Base-by-base conservation (phyloP, 805 yeast genomes). In the Zygoascus ofunaensis region DNA sequence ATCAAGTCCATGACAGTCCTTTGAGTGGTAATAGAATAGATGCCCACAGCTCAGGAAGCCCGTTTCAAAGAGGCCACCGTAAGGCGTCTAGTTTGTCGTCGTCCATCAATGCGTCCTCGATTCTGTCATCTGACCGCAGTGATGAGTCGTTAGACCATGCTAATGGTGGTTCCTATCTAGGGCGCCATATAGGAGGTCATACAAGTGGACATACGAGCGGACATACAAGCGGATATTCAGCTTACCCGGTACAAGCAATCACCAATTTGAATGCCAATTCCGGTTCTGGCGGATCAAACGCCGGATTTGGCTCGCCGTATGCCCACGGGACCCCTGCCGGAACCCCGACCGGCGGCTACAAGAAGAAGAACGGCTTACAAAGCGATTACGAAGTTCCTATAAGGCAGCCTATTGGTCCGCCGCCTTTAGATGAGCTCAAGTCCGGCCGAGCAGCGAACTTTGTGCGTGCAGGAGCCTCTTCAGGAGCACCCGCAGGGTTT, bases 371-470 rank as follows among this genome's bases (percentile, higher is more conserved):
- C n/a, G n/a, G n/a, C n/a, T n/a, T n/a, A n/a, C n/a, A 36, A n/a
- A 49, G 46, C 14, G 54, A 55, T 22, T 46, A 44, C 30, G 49
- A 49, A 41, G 42, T 52, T 5, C 65, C 65, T 22, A 33, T 49
- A 26, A 51, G 65, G 8, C 64, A 60, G 49, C 65, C 65, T 15
- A 12, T 49, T 30, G 62, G 64, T 5, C 65, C 65, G 12, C 61
- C 61, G 14, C 54, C 65, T 12, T 34, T 55, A 35, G 63, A 60
- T 36, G 62, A 59, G 46, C 50, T 61, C 22, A 49, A 51, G 42
- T 44, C 38, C 19, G 43, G 48, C 17, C 39, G 44, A 19, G 52
- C 47, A 14, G 42, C 49, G 32, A 59, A 59, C 41, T 59, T 59
- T 40, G 55, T n/a, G n/a, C n/a, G 14, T 28, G 14, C 14, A 28